Percentiles rank a stretch among this genome's conserved stretches.
These are phyloP conservation scores for Truncatella angustata DNA, from an alignment of 2,329 filamentous ascomycete species.

Conservation along the genomic window DNA sequence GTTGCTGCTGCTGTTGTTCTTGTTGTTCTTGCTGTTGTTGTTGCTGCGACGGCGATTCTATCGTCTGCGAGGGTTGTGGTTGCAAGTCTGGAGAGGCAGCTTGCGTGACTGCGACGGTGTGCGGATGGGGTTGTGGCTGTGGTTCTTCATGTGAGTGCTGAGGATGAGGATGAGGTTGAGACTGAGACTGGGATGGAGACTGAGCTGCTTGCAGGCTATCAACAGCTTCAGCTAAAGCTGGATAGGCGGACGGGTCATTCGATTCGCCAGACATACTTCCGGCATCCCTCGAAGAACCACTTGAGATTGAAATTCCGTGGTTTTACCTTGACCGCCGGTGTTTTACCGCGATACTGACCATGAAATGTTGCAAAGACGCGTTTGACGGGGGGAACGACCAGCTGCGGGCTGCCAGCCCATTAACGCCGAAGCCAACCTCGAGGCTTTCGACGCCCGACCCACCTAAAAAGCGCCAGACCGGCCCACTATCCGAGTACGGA, in stretches of 20 bases:
- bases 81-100: too few relatives aligned
- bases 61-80: too few relatives aligned
- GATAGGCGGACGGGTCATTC: slow-evolving; percentile 5
- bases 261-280: slow-evolving; percentile 2
- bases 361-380: background rate
- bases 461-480: too few relatives aligned
- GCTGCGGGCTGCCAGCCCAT: too few relatives aligned
- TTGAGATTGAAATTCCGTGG: too few relatives aligned
- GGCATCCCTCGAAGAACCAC: background rate
- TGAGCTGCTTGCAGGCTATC: background rate
- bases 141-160: background rate
- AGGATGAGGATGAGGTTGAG: background rate
- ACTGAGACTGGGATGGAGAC: background rate
- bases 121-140: background rate
- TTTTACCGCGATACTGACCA: slow-evolving; percentile 1
- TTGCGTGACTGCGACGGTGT: too few relatives aligned
- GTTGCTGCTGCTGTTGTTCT: too few relatives aligned
- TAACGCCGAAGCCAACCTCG: too few relatives aligned
- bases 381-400: background rate
- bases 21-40: too few relatives aligned
- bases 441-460: too few relatives aligned
- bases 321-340: slow-evolving; percentile 3
- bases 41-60: slow-evolving; percentile 1
- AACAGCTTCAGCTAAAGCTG: slow-evolving; percentile 8
- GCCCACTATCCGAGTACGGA: too few relatives aligned